A percentile compares a stretch with the other conserved stretches of the same genome.
Evolutionary conservation across 768 basidiomycete species (phyloP).

Genomic region (Suillus spraguei): DNA sequence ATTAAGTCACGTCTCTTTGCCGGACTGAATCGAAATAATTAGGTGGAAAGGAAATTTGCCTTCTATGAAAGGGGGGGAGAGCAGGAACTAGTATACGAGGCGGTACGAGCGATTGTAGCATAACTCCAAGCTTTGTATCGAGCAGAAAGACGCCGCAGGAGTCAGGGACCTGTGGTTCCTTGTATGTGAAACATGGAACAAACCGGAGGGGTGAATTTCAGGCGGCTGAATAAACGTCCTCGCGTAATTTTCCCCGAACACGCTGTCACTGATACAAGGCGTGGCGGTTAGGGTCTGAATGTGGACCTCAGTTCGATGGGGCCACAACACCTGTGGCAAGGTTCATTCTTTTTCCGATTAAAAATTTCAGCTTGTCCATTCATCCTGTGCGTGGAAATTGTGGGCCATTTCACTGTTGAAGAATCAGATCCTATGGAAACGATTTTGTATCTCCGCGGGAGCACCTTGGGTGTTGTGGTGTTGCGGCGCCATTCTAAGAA

Average conservation of each 20-base stretch:
- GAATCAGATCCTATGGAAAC: constrained; percentile 4
- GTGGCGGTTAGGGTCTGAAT: not conserved
- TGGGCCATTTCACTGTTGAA: not conserved
- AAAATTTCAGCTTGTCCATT: not conserved
- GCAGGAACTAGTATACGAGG: too few species aligned
- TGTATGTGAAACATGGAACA: not conserved
- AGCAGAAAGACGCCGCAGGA: not conserved
- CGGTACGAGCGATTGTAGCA: not conserved
- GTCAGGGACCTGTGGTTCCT: not conserved
- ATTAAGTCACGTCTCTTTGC: not conserved
- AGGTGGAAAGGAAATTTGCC: not conserved
- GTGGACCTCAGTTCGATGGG: not conserved
- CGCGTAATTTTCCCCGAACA: not conserved
- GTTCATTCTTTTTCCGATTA: not conserved
- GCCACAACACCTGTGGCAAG: not conserved
- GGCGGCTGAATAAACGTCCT: not conserved
- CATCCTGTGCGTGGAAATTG: not conserved
- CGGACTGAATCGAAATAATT: not conserved
- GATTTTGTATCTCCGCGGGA: not conserved
- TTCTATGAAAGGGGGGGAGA: not conserved
- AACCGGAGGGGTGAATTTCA: not conserved
- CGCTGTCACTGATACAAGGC: not conserved
- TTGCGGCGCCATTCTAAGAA: not conserved
- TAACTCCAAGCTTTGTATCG: not conserved
- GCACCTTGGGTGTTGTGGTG: not conserved